Evolutionary conservation across 2,329 filamentous ascomycete genomes (phyloP).

Genomic region (Aspergillus ochraceus): DNA sequence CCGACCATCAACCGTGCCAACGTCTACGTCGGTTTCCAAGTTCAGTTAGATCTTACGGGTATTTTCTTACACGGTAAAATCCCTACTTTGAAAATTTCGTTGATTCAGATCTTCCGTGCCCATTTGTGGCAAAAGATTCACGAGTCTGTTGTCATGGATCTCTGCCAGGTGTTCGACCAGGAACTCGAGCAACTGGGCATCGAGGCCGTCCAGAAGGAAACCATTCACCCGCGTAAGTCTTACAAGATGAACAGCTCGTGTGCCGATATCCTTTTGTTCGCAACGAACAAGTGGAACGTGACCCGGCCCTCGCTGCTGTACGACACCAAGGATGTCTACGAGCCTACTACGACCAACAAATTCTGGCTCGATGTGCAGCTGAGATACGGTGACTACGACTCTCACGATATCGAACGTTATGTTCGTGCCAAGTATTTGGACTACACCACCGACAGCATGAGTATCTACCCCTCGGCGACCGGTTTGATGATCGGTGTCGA

Average conservation of each 20-base stretch:
- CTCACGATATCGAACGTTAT: slow-evolving; percentile 97
- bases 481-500: slow-evolving; percentile 98
- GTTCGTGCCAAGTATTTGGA: slow-evolving; percentile 97
- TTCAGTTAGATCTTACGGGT: slow-evolving; percentile 94
- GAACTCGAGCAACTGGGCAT: slow-evolving; percentile 94
- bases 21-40: slow-evolving; percentile 98
- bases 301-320: slow-evolving; percentile 89
- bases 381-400: slow-evolving; percentile 97
- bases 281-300: slow-evolving; percentile 98
- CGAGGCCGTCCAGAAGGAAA: slow-evolving; percentile 98
- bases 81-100: slow-evolving; percentile 92
- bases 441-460: slow-evolving; percentile 98
- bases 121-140: slow-evolving; percentile 99
- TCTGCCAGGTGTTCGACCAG: slow-evolving; percentile 98
- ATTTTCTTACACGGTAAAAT: slow-evolving; percentile 99
- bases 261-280: slow-evolving; percentile 94
- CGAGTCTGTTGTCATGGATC: slow-evolving; percentile 97
- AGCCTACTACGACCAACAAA: slow-evolving; percentile 93
- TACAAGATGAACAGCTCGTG: slow-evolving; percentile 99
- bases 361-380: slow-evolving; percentile 99
- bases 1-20: slow-evolving; percentile 92
- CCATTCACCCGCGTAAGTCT: slow-evolving; percentile 96
- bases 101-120: slow-evolving; percentile 98
- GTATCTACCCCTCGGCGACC: slow-evolving; percentile 95
- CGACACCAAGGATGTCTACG: slow-evolving; percentile 94